phyloP scores from a whole-genome alignment of 768 basidiomycete genomes.

The Zangia roseola region DNA sequence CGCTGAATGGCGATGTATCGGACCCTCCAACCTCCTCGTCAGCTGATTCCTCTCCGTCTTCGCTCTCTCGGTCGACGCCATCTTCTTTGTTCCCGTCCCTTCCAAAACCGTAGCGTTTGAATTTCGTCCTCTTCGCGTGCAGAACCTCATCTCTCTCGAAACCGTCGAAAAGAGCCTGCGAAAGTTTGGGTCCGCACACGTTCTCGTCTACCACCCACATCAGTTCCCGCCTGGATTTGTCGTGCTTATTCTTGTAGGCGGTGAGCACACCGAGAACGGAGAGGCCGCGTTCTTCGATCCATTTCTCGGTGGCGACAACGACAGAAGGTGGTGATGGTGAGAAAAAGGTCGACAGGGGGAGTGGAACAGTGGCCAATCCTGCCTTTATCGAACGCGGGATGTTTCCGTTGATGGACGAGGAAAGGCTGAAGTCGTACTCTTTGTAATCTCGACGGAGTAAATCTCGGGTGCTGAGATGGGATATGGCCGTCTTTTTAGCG shows the following conservation, averaged over 20 bases:
- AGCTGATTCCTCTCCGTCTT: slow-evolving; percentile 24
- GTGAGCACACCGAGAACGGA: slow-evolving; percentile 80
- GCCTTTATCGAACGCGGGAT: slow-evolving; percentile 47
- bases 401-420: slow-evolving; percentile 19
- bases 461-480: slow-evolving; percentile 66
- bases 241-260: slow-evolving; percentile 51
- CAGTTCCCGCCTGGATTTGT: slow-evolving; percentile 66
- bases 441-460: slow-evolving; percentile 96
- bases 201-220: slow-evolving; percentile 59
- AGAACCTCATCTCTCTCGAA: slow-evolving; percentile 58
- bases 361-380: slow-evolving; percentile 82
- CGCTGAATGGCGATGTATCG: slow-evolving; percentile 25
- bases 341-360: slow-evolving; percentile 51
- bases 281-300: slow-evolving; percentile 66
- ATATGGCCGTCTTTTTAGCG: slow-evolving; percentile 64
- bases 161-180: slow-evolving; percentile 51
- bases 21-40: slow-evolving; percentile 1
- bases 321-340: slow-evolving; percentile 22
- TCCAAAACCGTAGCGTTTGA: slow-evolving; percentile 21
- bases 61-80: slow-evolving; percentile 5
- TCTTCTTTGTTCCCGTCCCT: slow-evolving; percentile 13
- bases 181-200: slow-evolving; percentile 25
- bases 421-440: slow-evolving; percentile 61
- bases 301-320: slow-evolving; percentile 38
- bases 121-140: slow-evolving; percentile 42